A percentile compares a stretch with the other conserved stretches of the same genome.
These are phyloP conservation scores for Epichloe gansuensis DNA, from an alignment of 2,329 filamentous ascomycete genomes.

Conservation along the genomic window DNA sequence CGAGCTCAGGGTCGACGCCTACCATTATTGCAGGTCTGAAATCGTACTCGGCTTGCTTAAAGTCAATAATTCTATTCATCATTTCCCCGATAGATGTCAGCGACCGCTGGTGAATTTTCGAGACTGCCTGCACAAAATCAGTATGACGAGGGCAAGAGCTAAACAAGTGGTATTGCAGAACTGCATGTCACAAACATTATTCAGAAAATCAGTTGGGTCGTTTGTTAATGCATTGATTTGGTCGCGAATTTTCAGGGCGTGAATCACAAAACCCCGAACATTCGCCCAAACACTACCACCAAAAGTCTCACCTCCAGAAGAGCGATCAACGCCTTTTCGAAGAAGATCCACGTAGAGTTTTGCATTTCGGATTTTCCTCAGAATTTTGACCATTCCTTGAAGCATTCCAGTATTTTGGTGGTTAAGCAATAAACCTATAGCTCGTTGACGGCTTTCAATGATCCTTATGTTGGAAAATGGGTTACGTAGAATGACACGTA, in stretches of 20 bases:
- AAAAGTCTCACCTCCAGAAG: conserved; percentile 36
- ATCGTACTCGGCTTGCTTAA: conserved; percentile 59
- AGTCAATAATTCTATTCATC: conserved; percentile 66
- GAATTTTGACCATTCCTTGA: conserved; percentile 40
- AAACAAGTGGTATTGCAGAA: background rate
- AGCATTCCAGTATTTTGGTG: conserved; percentile 51
- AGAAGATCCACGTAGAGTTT: conserved; percentile 55
- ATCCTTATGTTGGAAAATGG: conserved; percentile 56
- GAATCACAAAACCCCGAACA: conserved; percentile 58
- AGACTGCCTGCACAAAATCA: conserved; percentile 17
- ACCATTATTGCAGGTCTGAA: conserved; percentile 59
- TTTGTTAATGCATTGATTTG: conserved; percentile 25
- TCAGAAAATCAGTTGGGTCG: background rate
- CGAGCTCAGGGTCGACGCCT: conserved; percentile 62
- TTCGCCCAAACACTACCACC: conserved; percentile 59
- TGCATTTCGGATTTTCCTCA: conserved; percentile 68
- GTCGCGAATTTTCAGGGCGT: conserved; percentile 57
- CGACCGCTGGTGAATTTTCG: conserved; percentile 42
- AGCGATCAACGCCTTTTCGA: conserved; percentile 59
- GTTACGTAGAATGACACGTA: conserved; percentile 72
- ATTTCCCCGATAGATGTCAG: conserved; percentile 55
- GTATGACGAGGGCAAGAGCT: background rate
- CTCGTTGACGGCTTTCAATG: conserved; percentile 59
- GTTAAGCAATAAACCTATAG: conserved; percentile 52
- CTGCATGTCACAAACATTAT: background rate